Evolutionary conservation across 148 eudicot genomes (phyloP).

Genomic region (Tetragonia tetragonoides): DNA sequence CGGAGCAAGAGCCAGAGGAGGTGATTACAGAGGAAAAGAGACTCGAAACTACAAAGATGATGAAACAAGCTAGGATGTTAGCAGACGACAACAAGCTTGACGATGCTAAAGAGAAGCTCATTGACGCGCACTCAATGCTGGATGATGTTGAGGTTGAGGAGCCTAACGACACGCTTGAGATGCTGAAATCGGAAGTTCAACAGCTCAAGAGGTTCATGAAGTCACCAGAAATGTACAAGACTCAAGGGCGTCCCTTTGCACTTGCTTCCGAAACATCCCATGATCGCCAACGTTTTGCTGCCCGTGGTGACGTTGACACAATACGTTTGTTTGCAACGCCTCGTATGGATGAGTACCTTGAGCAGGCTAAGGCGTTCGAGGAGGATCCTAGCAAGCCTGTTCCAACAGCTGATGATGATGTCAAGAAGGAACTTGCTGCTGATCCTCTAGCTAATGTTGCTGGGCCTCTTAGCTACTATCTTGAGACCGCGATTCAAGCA

Average conservation of each 20-base stretch:
- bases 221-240: neutral
- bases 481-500: neutral
- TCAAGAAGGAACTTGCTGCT: neutral
- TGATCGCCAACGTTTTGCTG: slow-evolving; percentile 2
- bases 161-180: neutral
- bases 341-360: neutral
- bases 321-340: neutral
- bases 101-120: neutral
- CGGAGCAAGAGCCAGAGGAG: slow-evolving; percentile 1
- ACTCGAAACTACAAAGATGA: neutral
- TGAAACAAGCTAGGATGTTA: neutral
- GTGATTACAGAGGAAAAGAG: too few relatives aligned
- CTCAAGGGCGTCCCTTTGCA: slow-evolving; percentile 4
- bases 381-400: neutral
- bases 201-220: neutral
- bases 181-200: neutral
- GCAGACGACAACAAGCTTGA: neutral
- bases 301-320: neutral
- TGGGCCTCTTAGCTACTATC: neutral
- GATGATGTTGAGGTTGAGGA: neutral
- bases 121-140: neutral
- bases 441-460: neutral
- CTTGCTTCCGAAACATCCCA: slow-evolving; percentile 6
- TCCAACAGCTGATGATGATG: neutral
- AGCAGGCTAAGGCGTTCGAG: neutral